phyloP scores from a whole-genome alignment of 139 green algal genomes.

The Edaphochlamys debaryana region DNA sequence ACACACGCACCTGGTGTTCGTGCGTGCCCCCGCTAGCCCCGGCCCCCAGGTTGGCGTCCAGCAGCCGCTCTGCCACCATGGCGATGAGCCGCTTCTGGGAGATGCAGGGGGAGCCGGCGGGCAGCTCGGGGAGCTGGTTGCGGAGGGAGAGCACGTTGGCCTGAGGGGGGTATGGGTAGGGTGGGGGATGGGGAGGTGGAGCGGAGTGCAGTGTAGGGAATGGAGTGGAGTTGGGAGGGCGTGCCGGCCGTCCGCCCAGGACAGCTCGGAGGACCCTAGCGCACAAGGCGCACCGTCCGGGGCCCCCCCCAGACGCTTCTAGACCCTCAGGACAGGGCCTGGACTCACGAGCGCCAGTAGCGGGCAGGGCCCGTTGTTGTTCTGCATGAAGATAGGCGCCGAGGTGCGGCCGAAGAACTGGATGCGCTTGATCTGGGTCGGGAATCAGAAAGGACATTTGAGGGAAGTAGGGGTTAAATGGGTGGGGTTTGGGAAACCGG shows the following conservation, averaged over 20 bases:
- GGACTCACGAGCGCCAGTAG: constrained; percentile 80
- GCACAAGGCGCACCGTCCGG: too few relatives aligned
- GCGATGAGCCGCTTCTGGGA: constrained; percentile 72
- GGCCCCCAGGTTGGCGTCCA: constrained; percentile 71
- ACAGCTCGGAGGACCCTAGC: too few relatives aligned
- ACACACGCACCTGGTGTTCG: not conserved
- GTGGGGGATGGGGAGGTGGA: not conserved
- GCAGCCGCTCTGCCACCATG: constrained; percentile 78
- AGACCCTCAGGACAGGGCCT: too few relatives aligned
- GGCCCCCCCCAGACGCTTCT: too few relatives aligned
- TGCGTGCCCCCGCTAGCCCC: too few relatives aligned
- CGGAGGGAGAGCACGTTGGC: constrained; percentile 88
- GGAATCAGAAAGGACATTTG: too few relatives aligned
- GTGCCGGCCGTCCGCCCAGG: too few relatives aligned
- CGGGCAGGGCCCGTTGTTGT: constrained; percentile 95
- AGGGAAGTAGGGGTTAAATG: too few relatives aligned
- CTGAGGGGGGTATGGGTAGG: not conserved
- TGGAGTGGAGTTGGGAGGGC: not conserved
- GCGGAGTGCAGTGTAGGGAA: not conserved
- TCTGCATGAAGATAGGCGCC: constrained; percentile 87
- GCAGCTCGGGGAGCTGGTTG: constrained; percentile 45
- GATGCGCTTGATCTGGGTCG: constrained; percentile 49
- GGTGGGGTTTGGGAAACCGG: too few relatives aligned
- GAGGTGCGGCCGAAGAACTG: constrained; percentile 55
- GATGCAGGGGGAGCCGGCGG: constrained; percentile 12